Base-by-base conservation (phyloP, 2,329 filamentous ascomycete genomes). In the Colletotrichum abscissum region DNA sequence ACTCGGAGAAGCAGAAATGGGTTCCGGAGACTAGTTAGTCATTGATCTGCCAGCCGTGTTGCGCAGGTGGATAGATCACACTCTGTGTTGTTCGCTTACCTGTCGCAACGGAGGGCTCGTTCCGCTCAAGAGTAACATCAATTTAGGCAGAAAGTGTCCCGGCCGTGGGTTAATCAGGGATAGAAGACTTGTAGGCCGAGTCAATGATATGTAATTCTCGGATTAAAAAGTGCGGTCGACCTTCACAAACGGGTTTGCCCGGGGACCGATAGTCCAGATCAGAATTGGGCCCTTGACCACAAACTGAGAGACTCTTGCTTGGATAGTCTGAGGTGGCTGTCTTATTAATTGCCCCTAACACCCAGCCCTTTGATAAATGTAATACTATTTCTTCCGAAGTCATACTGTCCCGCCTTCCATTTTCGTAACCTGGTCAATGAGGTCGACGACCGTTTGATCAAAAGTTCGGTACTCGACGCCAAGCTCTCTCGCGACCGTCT, bases 401-500 rank as follows among this genome's bases (percentile, higher is more conserved):
- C 22, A 22, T 12, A 14, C 38, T 54, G 11, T 5, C 14, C n/a
- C 56, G 11, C 11, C 14, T 14, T 81, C 74, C 76, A 81, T 78
- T 2, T 60, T 66, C 24, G 73, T 73, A 4, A 72, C 76, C 56
- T 81, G 78, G 0, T 67, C 66, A 5, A 84, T 75, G 3, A 84
- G 77, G 56, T 84, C 82, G 5, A 76, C 67, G 2, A 86, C 80
- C 0, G 83, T 84, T 16, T 82, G 74, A 66, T 75, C 76, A 70
- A 85, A 84, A 0, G 77, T 42, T 12, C 75, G 77, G 69, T 85
- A 87, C 49, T 76, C 70, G 14, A 84, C 74, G 1, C 84, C 83
- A 26, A 88, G 76, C 67, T 86, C 84, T 22, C 76, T 79, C 3
- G 80, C 80, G 9, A 82, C 82, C 9, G 81, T 83, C 68, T 81